A percentile compares a stretch with the other conserved stretches of the same genome.
Conservation (phyloP, 169 alveolate species). For the Pseudocohnilembus persalinus region DNA sequence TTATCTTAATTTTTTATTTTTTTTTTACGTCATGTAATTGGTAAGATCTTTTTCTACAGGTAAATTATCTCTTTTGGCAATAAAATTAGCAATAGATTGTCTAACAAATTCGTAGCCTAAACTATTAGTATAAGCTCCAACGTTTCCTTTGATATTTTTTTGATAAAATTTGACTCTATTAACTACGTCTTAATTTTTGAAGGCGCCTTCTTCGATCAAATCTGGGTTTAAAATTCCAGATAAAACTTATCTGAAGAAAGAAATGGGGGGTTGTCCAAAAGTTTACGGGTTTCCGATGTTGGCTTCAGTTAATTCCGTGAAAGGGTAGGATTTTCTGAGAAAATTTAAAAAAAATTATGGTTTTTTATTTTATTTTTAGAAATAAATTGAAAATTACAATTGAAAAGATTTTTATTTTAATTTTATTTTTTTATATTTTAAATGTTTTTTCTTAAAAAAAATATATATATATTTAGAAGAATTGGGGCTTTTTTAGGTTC, state of each 20-base stretch:
- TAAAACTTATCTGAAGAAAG: slow-evolving; percentile 71
- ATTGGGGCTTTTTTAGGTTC: too few relatives aligned
- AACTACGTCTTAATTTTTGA: slow-evolving; percentile 57
- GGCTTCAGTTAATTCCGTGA: slow-evolving; percentile 49
- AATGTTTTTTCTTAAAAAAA: too few relatives aligned
- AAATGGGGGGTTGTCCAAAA: slow-evolving; percentile 64
- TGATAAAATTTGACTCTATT: slow-evolving; percentile 58
- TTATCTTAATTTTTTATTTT: too few relatives aligned
- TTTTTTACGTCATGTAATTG: background rate
- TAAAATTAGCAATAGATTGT: slow-evolving; percentile 53
- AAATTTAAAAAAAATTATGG: too few relatives aligned
- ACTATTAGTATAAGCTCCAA: slow-evolving; percentile 71
- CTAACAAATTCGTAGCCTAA: slow-evolving; percentile 52
- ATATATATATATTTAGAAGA: too few relatives aligned
- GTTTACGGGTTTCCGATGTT: slow-evolving; percentile 80
- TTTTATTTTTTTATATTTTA: too few relatives aligned
- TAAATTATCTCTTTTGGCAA: slow-evolving; percentile 53
- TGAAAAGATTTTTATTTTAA: too few relatives aligned
- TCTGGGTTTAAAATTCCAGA: slow-evolving; percentile 40
- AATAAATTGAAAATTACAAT: too few relatives aligned
- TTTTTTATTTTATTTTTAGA: too few relatives aligned
- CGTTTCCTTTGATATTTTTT: slow-evolving; percentile 22
- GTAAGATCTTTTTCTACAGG: background rate
- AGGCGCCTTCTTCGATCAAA: slow-evolving; percentile 24
- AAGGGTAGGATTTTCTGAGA: too few relatives aligned